Percentiles rank a stretch among this genome's conserved stretches.
Conservation (phyloP, 768 basidiomycete genomes). For the Mycena floridula region DNA sequence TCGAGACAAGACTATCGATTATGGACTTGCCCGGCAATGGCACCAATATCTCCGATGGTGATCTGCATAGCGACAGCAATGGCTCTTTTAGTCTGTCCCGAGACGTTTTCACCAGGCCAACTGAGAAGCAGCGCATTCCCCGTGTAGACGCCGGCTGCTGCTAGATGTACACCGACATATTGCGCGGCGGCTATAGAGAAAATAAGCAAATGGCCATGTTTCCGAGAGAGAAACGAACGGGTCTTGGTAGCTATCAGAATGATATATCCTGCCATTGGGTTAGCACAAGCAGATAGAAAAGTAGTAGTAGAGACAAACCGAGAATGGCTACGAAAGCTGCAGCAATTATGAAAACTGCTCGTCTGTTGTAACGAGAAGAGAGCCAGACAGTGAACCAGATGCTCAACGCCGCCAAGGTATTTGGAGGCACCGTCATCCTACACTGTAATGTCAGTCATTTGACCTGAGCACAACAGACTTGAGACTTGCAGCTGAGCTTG, state of each 20-base stretch:
- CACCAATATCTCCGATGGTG: slow-evolving; percentile 54
- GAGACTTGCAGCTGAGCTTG: slow-evolving; percentile 47
- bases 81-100: slow-evolving; percentile 60
- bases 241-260: slow-evolving; percentile 42
- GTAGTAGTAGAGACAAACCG: slow-evolving; percentile 25
- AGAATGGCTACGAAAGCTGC: slow-evolving; percentile 44
- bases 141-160: slow-evolving; percentile 50
- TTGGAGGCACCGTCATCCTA: slow-evolving; percentile 57
- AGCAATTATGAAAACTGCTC: slow-evolving; percentile 50
- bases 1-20: not conserved
- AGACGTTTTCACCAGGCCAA: slow-evolving; percentile 66
- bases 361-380: slow-evolving; percentile 36
- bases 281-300: not conserved
- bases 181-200: slow-evolving; percentile 39
- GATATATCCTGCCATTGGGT: slow-evolving; percentile 47
- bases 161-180: slow-evolving; percentile 53
- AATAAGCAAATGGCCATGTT: not conserved
- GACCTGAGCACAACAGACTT: not conserved
- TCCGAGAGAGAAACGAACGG: slow-evolving; percentile 27
- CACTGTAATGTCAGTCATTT: slow-evolving; percentile 1
- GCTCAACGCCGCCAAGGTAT: slow-evolving; percentile 41
- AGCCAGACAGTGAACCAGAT: slow-evolving; percentile 47
- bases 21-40: slow-evolving; percentile 40
- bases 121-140: slow-evolving; percentile 52
- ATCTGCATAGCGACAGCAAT: slow-evolving; percentile 61